Evolutionary conservation across 768 basidiomycete species (phyloP).

Genomic region (Pleurotus djamor): DNA sequence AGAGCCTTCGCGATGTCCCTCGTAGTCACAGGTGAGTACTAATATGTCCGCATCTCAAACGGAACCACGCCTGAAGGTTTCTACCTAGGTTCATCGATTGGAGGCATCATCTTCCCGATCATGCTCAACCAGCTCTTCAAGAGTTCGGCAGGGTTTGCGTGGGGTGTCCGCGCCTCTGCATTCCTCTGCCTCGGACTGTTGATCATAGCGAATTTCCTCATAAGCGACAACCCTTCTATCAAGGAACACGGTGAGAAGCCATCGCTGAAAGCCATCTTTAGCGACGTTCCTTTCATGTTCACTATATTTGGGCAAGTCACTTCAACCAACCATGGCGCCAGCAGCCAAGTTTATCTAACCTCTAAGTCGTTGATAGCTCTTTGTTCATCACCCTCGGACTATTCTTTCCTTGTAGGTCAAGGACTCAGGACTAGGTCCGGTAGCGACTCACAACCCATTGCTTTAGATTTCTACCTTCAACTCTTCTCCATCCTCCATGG

Average conservation of each 20-base stretch:
- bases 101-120: slow-evolving; percentile 49
- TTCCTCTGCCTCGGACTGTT: slow-evolving; percentile 34
- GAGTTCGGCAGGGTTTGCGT: slow-evolving; percentile 38
- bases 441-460: too few species aligned
- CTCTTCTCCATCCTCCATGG: slow-evolving; percentile 27
- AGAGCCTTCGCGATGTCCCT: slow-evolving; percentile 34
- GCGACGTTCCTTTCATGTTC: slow-evolving; percentile 3
- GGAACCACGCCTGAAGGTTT: too few species aligned
- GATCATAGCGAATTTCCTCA: slow-evolving; percentile 31
- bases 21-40: slow-evolving; percentile 6
- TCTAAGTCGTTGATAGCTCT: too few species aligned
- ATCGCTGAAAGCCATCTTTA: not conserved
- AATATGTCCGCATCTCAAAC: not conserved
- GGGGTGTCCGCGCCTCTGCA: slow-evolving; percentile 42
- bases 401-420: slow-evolving; percentile 9
- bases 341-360: too few species aligned
- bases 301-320: not conserved
- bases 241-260: not conserved
- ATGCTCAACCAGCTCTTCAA: slow-evolving; percentile 49
- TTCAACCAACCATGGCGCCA: not conserved
- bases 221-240: slow-evolving; percentile 21
- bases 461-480: slow-evolving; percentile 33
- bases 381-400: slow-evolving; percentile 22
- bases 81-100: slow-evolving; percentile 43
- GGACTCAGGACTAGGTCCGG: too few species aligned